Base-by-base conservation (phyloP, 306 rosid genomes). In the Begonia masoniana region DNA sequence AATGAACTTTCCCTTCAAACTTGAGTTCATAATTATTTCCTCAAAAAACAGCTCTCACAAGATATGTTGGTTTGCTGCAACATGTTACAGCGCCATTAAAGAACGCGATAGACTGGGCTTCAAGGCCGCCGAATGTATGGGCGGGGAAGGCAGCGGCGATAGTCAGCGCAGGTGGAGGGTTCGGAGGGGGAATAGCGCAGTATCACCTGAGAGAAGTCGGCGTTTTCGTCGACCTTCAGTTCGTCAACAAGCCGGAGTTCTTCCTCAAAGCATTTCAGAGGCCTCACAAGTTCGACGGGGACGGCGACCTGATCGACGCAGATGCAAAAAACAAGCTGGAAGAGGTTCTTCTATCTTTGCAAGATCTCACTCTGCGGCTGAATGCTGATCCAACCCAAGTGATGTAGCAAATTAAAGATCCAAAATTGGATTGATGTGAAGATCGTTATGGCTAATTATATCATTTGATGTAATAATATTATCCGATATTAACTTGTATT, bases 81-180 rank as follows among this genome's bases (percentile, higher is more conserved):
- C 24, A 21, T 21, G 24, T 31, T 31, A 31, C 39, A 88, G 92
- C 76, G 39, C 82, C 78, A 17, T 48, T 81, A 53, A 84, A 88
- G 84, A 86, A 86, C 60, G 96, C 96, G n/a, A 21, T 86, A 12
- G 96, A 86, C 23, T 86, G 88, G 96, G 94, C 72, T 52, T 86
- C 96, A 1, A 64, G 96, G 54, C 72, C 88, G 12, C 88, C 94
- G 35, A 89, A 85, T 69, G 94, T 82, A 42, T 85, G 95, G 95
- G 88, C 70, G 21, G 85, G 59, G 45, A 89, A 89, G 67, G 65
- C 94, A 7, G 95, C 97, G 4, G 94, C 97, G 15, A 74, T 89
- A 5, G 58, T 85, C 15, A 89, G 97, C 58, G 78, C 83, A 12
- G 89, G 95, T 62, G 97, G 97, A 35, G 62, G 71, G 13, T 68